These are phyloP conservation scores for Oryza rufipogon DNA, from an alignment of 176 grass and related monocot species.

Conservation along the genomic window DNA sequence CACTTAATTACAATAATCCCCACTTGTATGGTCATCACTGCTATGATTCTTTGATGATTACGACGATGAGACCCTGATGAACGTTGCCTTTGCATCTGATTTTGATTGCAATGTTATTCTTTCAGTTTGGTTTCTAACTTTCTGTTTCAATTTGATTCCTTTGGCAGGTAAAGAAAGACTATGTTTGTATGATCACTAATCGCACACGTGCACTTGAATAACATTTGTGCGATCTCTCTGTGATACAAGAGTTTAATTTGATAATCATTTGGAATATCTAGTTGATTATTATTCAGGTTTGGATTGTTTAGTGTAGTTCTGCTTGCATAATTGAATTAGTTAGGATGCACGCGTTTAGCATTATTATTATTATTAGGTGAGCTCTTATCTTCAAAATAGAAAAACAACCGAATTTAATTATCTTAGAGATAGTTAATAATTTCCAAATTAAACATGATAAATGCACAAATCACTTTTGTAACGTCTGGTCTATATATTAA, in stretches of 20 bases:
- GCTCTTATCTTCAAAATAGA: neutral
- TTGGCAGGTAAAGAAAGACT: neutral
- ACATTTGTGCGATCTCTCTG: neutral
- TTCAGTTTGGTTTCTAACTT: neutral
- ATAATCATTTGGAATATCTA: conserved; percentile 41
- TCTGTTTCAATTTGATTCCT: neutral
- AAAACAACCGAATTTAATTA: neutral
- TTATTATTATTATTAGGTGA: neutral
- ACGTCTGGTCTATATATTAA: neutral
- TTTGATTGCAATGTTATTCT: conserved; percentile 13
- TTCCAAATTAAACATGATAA: neutral
- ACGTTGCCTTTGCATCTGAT: neutral
- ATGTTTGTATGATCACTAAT: neutral
- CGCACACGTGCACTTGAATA: conserved; percentile 29
- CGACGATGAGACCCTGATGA: neutral
- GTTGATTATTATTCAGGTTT: neutral
- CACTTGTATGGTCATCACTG: neutral
- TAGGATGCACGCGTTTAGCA: neutral
- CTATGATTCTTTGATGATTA: conserved; percentile 30
- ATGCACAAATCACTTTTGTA: neutral
- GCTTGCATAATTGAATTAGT: neutral
- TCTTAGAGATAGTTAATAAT: no score
- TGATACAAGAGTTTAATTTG: conserved; percentile 26
- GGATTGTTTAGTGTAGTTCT: neutral
- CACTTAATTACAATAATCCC: conserved; percentile 3